Base-by-base conservation (phyloP, 148 eudicot species). In the Vaccinium darrowii region DNA sequence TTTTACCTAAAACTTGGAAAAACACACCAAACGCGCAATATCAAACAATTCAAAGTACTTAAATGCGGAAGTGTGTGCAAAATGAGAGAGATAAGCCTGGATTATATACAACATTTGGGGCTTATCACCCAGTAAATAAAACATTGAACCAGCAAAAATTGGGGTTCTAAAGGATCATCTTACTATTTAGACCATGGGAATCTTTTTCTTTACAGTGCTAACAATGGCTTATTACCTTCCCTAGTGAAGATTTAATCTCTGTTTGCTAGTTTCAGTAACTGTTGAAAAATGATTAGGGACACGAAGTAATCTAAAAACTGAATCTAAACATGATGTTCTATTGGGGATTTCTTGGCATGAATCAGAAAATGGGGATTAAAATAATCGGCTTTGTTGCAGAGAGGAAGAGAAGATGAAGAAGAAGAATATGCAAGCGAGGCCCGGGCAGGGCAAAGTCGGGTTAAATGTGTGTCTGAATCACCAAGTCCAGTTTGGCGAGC, bases 401-500 rank as follows among this genome's bases (percentile, higher is more conserved):
- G 92, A 90, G 81, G 89, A 88, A 82, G 90, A 87, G 63, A 86
- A 75, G 81, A 85, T 79, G 82, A 88, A 49, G 43, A 88, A 84
- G 67, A 81, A 76, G 84, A 89, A 82, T 79, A 82, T 81, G 21
- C 56, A 81, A 82, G 82, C 88, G 25, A 89, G 76, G 54, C 74
- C 56, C 27, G 84, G 84, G 36, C 85, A 86, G 63, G 92, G 91
- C 36, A 91, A 89, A 90, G 98, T 97, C 81, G 84, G 83, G 83
- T 85, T 97, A 83, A 88, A 79, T 79, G 78, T 97, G 39, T 87
- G 85, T 84, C 87, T 97, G 80, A 88, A 91, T 87, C 98, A 95
- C 90, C 98, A 97, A 92, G 99, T 97, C 57, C 82, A 90, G 67
- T 97, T 89, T 85, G 99, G 99, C 63, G 99, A 97, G 87, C 89